Evolutionary conservation across 2,329 filamentous ascomycete species (phyloP).

Genomic region (Xylariaceae sp.): DNA sequence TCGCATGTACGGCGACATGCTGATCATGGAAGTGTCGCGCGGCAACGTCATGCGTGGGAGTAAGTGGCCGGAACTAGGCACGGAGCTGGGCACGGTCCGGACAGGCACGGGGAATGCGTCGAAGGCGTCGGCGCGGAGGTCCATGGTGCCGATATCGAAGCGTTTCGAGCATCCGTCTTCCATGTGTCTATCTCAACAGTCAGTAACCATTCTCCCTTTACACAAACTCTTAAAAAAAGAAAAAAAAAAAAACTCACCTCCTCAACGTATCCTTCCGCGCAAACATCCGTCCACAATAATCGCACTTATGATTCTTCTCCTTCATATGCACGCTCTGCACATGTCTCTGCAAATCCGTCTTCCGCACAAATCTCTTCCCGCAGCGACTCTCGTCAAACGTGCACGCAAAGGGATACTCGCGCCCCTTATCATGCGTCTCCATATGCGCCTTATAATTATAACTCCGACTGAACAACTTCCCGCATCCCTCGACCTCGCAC

Average conservation of each 20-base stretch:
- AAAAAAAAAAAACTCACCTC: conserved; percentile 51
- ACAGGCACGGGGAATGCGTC: conserved; percentile 23
- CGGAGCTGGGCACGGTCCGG: conserved; percentile 25
- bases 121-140: conserved; percentile 34
- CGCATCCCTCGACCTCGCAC: conserved; percentile 65
- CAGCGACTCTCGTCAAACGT: conserved; percentile 50
- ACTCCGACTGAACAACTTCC: conserved; percentile 72
- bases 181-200: conserved; percentile 55
- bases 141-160: conserved; percentile 52
- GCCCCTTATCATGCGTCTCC: conserved; percentile 72
- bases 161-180: conserved; percentile 70
- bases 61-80: conserved; percentile 19
- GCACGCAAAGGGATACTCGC: conserved; percentile 68
- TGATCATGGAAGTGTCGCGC: conserved; percentile 22
- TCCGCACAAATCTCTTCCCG: conserved; percentile 71
- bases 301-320: conserved; percentile 63
- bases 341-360: conserved; percentile 67
- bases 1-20: conserved; percentile 26
- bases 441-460: conserved; percentile 87
- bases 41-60: conserved; percentile 29
- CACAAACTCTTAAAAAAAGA: neutral
- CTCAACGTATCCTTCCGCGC: conserved; percentile 77
- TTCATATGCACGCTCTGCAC: conserved; percentile 68
- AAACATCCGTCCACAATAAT: conserved; percentile 66
- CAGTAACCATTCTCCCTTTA: neutral